A percentile compares a stretch with the other conserved stretches of the same genome.
Evolutionary conservation across 768 basidiomycete species (phyloP).

Genomic region (Amanita rimosa): DNA sequence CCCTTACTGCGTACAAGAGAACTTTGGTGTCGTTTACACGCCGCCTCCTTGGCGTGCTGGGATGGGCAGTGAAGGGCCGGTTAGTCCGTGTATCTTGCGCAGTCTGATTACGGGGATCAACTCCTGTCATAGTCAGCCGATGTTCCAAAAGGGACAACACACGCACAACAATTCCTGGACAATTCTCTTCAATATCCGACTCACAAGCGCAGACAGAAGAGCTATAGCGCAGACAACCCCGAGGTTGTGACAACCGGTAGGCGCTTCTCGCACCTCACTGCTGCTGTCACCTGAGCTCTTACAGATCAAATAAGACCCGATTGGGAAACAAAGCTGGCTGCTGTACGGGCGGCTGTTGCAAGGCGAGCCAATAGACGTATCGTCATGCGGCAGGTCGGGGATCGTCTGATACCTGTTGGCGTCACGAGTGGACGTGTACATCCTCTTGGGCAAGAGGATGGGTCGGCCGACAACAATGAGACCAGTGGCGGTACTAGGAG

Average conservation of each 20-base stretch:
- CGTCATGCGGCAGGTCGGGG: conserved; percentile 97
- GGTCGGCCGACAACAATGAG: conserved; percentile 29
- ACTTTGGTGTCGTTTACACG: conserved; percentile 88
- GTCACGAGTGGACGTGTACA: conserved; percentile 85
- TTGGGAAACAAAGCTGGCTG: conserved; percentile 93
- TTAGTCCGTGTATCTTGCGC: conserved; percentile 22
- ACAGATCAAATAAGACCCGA: conserved; percentile 94
- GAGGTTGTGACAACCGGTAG: conserved; percentile 88
- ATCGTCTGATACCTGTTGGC: conserved; percentile 93
- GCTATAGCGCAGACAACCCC: conserved; percentile 73
- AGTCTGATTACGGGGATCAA: conserved; percentile 4
- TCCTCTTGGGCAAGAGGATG: conserved; percentile 50
- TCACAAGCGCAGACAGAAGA: conserved; percentile 77
- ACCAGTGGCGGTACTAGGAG: conserved; percentile 36
- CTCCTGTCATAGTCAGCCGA: conserved; percentile 27
- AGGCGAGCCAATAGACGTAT: conserved; percentile 92
- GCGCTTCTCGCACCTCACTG: conserved; percentile 11
- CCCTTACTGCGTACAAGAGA: conserved; percentile 95
- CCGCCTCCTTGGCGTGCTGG: conserved; percentile 76
- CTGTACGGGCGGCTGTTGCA: conserved; percentile 92
- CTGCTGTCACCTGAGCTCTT: neutral
- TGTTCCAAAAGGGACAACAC: conserved; percentile 28
- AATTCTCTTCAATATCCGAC: conserved; percentile 26
- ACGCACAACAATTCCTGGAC: conserved; percentile 24
- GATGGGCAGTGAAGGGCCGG: conserved; percentile 63